phyloP scores from a whole-genome alignment of 805 yeast species.

The Starmera dryadoides region DNA sequence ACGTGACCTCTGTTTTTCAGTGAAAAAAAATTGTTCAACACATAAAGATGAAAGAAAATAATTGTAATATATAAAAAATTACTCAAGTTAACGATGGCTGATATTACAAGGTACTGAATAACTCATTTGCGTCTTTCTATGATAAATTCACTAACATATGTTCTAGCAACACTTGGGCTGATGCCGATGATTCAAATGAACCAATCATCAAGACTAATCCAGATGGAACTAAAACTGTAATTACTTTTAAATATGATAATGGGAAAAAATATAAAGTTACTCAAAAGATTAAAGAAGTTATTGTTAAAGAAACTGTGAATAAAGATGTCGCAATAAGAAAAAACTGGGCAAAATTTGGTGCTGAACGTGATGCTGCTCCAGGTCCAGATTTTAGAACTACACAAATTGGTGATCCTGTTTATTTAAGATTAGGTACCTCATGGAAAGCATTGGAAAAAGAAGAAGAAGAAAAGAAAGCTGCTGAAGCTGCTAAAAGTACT shows the following conservation, averaged over 20 bases:
- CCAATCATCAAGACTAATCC: slow-evolving; percentile 71
- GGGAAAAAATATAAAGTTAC: slow-evolving; percentile 86
- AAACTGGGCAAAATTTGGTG: slow-evolving; percentile 85
- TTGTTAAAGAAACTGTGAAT: slow-evolving; percentile 75
- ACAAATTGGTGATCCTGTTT: slow-evolving; percentile 78
- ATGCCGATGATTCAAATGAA: slow-evolving; percentile 61
- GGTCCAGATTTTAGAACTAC: slow-evolving; percentile 91
- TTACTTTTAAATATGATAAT: slow-evolving; percentile 66
- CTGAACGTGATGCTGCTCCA: slow-evolving; percentile 60
- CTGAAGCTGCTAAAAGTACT: slow-evolving; percentile 38
- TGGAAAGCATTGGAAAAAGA: slow-evolving; percentile 76
- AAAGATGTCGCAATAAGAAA: slow-evolving; percentile 82
- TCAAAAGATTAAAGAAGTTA: slow-evolving; percentile 72
- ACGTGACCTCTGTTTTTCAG: no score
- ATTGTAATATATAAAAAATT: background rate
- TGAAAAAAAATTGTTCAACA: no score
- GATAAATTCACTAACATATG: no score
- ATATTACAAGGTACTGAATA: slow-evolving; percentile 2
- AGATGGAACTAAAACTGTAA: slow-evolving; percentile 87
- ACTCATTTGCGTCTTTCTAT: no score
- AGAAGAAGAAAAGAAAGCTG: slow-evolving; percentile 48
- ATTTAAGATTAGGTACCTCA: slow-evolving; percentile 62
- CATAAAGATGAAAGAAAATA: no score
- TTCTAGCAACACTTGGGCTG: slow-evolving; percentile 16
- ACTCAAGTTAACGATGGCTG: slow-evolving; percentile 5